phyloP scores from a whole-genome alignment of 345 rosid species.

The Sonneratia caseolaris region DNA sequence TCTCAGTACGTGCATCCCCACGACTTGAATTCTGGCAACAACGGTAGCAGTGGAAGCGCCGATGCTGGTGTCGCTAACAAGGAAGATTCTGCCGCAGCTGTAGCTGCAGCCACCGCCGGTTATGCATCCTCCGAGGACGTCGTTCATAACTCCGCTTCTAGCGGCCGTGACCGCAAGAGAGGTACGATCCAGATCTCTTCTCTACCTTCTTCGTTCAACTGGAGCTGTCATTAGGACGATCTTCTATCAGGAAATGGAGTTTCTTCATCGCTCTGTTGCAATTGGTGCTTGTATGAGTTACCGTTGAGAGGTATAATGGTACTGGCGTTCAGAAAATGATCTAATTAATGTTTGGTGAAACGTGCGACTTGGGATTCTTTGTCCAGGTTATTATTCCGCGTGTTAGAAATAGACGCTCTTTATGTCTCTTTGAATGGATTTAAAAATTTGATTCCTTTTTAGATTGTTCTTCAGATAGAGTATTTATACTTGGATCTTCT shows the following conservation, averaged over 20 bases:
- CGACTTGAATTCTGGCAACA: constrained; percentile 10
- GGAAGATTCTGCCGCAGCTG: constrained; percentile 15
- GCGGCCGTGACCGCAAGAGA: constrained; percentile 70
- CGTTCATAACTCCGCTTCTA: constrained; percentile 34
- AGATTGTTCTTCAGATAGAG: not conserved
- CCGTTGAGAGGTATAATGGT: not conserved
- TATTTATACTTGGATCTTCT: not conserved
- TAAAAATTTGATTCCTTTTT: not conserved
- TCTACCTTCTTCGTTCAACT: not conserved
- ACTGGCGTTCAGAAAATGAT: not conserved
- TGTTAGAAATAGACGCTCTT: not conserved
- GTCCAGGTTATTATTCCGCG: not conserved
- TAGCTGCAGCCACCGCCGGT: constrained; percentile 23
- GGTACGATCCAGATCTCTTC: constrained; percentile 28
- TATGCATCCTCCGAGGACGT: constrained; percentile 82
- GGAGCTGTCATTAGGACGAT: not conserved
- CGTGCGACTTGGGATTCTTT: not conserved
- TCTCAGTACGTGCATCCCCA: constrained; percentile 62
- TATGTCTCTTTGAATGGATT: not conserved
- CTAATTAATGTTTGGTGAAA: not conserved
- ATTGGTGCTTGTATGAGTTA: not conserved
- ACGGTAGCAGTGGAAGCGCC: not conserved
- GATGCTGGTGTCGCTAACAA: constrained; percentile 2
- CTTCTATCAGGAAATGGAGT: not conserved
- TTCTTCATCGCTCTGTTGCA: not conserved